Evolutionary conservation across 345 rosid genomes (phyloP), one percentile per base, ranked within the genome.

Genomic region (Syzygium aromaticum): DNA sequence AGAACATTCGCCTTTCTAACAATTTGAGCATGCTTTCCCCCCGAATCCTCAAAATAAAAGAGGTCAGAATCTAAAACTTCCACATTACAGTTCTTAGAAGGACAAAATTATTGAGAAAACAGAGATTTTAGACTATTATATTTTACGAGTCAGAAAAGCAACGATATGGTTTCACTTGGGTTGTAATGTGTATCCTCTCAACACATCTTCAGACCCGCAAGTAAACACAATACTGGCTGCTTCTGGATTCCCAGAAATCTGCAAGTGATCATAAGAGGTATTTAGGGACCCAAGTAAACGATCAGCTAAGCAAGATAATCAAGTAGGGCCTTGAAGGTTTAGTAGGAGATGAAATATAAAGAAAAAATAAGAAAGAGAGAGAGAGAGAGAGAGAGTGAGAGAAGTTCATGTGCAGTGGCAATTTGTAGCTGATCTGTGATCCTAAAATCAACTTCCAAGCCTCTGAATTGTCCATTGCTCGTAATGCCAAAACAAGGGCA

Each of bases 141-240:
- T 73, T 22, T 38, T 22, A 73, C 7, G 7, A 73, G 27, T 73
- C 49, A 73, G 2, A 30, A 30, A 49, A 51, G 84, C 63, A 46
- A 59, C 53, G 16, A 86, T 88, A 87, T 87, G 95, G 84, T 90
- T 88, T 90, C 89, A 94, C 93, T 92, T 95, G 99, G 63, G 99
- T 98, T 22, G 99, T 98, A 80, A 96, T 95, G 90, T 98, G 94
- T 77, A 96, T 93, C 88, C 99, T 98, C 85, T 96, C 97, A 85
- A 95, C 96, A 86, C 90, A 77, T 95, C 92, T 92, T 94, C 89
- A 22, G 99, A 99, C 51, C 98, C 98, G 43, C 94, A 96, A 23
- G 98, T 98, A 86, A 96, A 95, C 90, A 98, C 98, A 17, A 96
- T 86, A 90, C 95, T 99, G 51, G 98, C 96, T 46, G 99, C 99